A percentile compares a stretch with the other conserved stretches of the same genome.
These are phyloP conservation scores for Backusella mclennaniae DNA, from an alignment of 192 early-diverging fungal species.

Conservation along the genomic window DNA sequence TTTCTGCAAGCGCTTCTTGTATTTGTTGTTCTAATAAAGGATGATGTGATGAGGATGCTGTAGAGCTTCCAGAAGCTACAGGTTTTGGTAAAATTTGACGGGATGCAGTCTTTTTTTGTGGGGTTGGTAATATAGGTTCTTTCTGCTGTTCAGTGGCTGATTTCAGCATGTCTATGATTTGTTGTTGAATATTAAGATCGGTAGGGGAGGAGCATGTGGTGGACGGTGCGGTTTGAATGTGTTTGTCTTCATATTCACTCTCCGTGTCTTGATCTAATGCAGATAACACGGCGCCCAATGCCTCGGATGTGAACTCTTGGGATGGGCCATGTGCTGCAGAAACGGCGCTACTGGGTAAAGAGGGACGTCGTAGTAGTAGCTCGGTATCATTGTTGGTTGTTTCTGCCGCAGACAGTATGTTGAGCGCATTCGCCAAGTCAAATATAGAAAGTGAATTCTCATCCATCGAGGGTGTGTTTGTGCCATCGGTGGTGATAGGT, in stretches of 20 bases:
- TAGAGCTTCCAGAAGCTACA: not conserved
- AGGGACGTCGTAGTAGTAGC: conserved; percentile 13
- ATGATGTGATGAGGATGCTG: not conserved
- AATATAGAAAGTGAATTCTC: conserved; percentile 12
- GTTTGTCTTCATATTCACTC: not conserved
- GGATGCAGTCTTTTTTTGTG: not conserved
- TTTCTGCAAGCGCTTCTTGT: conserved; percentile 9
- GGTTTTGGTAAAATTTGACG: conserved; percentile 20
- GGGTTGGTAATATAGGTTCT: not conserved
- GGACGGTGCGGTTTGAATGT: conserved; percentile 19
- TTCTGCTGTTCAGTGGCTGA: not conserved
- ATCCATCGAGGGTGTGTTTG: not conserved
- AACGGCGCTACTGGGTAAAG: conserved; percentile 18
- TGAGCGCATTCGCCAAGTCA: conserved; percentile 10
- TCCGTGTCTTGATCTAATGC: conserved; percentile 7
- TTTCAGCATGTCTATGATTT: conserved; percentile 17
- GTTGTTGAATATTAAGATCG: conserved; percentile 17
- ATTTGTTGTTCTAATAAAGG: conserved; percentile 11
- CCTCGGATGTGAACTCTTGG: conserved; percentile 7
- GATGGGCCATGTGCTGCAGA: conserved; percentile 4
- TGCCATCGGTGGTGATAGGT: not conserved
- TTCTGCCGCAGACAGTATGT: not conserved
- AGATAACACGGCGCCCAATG: conserved; percentile 17
- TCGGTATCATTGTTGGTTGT: not conserved
- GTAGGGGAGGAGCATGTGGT: conserved; percentile 23